Evolutionary conservation across 2,329 filamentous ascomycete species (phyloP).

Genomic region (Colletotrichum incanum): DNA sequence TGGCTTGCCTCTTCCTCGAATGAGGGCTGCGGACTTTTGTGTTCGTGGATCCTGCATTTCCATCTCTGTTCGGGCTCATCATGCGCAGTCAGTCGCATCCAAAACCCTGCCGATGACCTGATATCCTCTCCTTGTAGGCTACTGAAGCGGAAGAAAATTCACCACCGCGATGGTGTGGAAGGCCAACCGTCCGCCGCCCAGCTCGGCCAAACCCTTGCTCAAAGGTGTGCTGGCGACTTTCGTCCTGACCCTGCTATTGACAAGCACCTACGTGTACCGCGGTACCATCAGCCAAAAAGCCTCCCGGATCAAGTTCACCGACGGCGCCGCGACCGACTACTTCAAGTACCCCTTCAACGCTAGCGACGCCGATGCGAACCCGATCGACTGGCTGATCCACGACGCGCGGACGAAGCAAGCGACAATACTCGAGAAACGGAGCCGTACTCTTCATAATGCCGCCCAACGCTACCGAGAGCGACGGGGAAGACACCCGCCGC

Average conservation of each 20-base stretch:
- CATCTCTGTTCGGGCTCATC: constrained; percentile 6
- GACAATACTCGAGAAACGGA: constrained; percentile 60
- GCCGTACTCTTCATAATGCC: constrained; percentile 65
- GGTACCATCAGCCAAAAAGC: constrained; percentile 37
- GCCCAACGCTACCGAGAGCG: constrained; percentile 70
- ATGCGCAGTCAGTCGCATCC: constrained; percentile 17
- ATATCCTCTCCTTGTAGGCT: neutral
- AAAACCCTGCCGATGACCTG: constrained; percentile 22
- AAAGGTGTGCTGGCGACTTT: constrained; percentile 34
- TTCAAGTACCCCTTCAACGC: constrained; percentile 43
- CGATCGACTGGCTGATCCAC: constrained; percentile 66
- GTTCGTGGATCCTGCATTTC: neutral
- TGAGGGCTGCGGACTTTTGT: constrained; percentile 3
- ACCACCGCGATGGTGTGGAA: constrained; percentile 36
- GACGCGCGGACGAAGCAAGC: constrained; percentile 62
- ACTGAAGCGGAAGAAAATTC: constrained; percentile 7
- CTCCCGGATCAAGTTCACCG: constrained; percentile 39
- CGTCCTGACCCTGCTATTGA: constrained; percentile 34
- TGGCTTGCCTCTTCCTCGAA: constrained; percentile 2
- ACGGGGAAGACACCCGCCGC: constrained; percentile 74
- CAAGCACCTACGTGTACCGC: constrained; percentile 43
- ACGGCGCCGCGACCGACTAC: constrained; percentile 41
- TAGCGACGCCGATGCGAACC: constrained; percentile 55
- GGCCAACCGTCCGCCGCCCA: constrained; percentile 26
- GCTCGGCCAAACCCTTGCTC: constrained; percentile 34